Evolutionary conservation across 257 asterid genomes (phyloP), one percentile per base, ranked within the genome.

Genomic region (Nicotiana attenuata): DNA sequence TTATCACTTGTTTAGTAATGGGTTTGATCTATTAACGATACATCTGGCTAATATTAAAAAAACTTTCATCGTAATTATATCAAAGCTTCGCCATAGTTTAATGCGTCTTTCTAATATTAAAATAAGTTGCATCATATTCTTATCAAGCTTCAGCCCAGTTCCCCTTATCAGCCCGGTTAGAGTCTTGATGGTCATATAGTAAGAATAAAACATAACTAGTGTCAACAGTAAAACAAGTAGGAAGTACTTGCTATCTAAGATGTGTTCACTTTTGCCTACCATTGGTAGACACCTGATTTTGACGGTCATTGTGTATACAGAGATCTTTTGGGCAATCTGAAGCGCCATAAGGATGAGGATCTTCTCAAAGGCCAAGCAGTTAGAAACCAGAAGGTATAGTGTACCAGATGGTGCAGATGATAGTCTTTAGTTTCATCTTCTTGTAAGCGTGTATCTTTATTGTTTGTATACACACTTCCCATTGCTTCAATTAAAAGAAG

Each of bases 301-400:
- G 64, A 14, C 10, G 17, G 80, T 75, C 19, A 75, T 59, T 79
- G 22, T 61, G 24, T 65, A 76, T 82, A 71, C 94, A 96, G 99
- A 87, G 89, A 92, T 87, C 80, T 94, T 77, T 85, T 87, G 90
- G 89, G 88, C 83, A 96, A 90, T 87, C 88, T 96, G 63, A 93
- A 87, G 89, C 90, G 81, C 65, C 92, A 91, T 53, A 96, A 88
- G 85, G 97, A 93, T 82, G 97, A 92, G 87, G 99, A 96, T 87
- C 61, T 92, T 80, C 89, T 86, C 59, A 92, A 92, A 85, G 97
- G 98, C 24, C 97, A 87, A 88, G 97, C 98, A 81, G 94, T 96
- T 15, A 96, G 91, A 89, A 92, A 90, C 81, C 99, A 96, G 83
- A 91, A 87, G 98, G 98, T 94, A 92, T 79, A 63, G 9, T 82